Conservation (phyloP, 768 basidiomycete species). For the Hericium coralloides region DNA sequence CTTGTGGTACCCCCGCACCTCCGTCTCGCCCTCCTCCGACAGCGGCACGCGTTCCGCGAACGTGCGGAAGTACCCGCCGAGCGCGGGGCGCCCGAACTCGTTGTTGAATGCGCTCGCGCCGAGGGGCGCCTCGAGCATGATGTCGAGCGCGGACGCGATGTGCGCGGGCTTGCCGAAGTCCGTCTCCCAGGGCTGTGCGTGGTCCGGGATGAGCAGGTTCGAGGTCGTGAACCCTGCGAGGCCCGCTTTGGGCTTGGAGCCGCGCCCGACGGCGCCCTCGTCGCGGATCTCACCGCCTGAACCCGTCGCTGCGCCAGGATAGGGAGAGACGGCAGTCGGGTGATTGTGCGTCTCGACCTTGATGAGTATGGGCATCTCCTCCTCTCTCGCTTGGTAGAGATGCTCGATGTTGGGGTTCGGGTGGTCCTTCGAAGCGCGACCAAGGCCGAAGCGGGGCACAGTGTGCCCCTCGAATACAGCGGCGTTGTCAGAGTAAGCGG, state of each 20-base stretch:
- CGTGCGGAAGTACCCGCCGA: conserved; percentile 92
- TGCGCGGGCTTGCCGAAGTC: conserved; percentile 87
- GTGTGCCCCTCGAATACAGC: conserved; percentile 80
- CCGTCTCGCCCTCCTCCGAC: conserved; percentile 37
- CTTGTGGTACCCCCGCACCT: conserved; percentile 95
- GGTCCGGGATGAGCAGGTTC: conserved; percentile 87
- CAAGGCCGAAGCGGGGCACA: conserved; percentile 67
- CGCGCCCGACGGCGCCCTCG: conserved; percentile 92
- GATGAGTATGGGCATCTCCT: conserved; percentile 82
- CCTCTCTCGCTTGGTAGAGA: conserved; percentile 47
- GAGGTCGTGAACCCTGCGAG: conserved; percentile 89
- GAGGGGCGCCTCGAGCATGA: conserved; percentile 95
- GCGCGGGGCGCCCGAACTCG: conserved; percentile 91
- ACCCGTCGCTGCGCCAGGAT: conserved; percentile 96
- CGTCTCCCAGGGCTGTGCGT: conserved; percentile 90
- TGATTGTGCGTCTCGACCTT: conserved; percentile 99
- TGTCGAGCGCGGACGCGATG: conserved; percentile 88
- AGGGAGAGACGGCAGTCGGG: conserved; percentile 96
- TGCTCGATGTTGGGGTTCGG: conserved; percentile 14
- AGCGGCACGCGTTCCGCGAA: conserved; percentile 73
- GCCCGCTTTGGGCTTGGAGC: conserved; percentile 95
- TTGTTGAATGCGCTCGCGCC: conserved; percentile 97
- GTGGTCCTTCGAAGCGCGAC: conserved; percentile 16
- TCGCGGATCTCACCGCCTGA: conserved; percentile 98
- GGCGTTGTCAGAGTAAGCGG: conserved; percentile 97